Evolutionary conservation across 495 filamentous ascomycete species (phyloP).

Genomic region (Penicillium pancosmium): DNA sequence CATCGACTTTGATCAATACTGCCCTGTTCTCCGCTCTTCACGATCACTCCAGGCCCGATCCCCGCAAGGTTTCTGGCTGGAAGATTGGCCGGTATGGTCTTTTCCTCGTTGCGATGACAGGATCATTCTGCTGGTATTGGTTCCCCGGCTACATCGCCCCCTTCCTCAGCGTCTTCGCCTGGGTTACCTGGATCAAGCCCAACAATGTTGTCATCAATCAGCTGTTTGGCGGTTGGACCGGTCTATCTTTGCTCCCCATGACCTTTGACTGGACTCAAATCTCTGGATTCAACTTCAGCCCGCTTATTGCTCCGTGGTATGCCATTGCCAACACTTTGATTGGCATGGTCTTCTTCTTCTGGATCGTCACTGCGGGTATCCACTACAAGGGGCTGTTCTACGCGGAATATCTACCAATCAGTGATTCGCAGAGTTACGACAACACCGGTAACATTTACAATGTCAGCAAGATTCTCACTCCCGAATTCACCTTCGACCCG

Average conservation of each 20-base stretch:
- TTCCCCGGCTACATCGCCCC: conserved; percentile 53
- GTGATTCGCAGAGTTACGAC: conserved; percentile 58
- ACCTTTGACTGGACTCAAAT: conserved; percentile 74
- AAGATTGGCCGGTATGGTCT: conserved; percentile 64
- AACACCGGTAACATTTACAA: conserved; percentile 57
- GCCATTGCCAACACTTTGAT: conserved; percentile 62
- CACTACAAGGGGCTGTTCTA: conserved; percentile 56
- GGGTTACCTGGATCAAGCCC: conserved; percentile 54
- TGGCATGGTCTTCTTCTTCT: conserved; percentile 56
- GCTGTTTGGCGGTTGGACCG: conserved; percentile 62
- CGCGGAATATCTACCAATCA: conserved; percentile 57
- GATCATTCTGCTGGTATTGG: conserved; percentile 65
- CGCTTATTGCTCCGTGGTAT: conserved; percentile 70
- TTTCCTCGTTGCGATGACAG: conserved; percentile 63
- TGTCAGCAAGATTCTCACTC: conserved; percentile 54
- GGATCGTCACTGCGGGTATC: conserved; percentile 54
- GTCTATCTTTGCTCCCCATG: conserved; percentile 62
- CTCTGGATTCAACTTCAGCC: conserved; percentile 65
- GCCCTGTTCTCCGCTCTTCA: conserved; percentile 73
- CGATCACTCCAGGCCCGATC: conserved; percentile 61
- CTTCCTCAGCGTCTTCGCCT: conserved; percentile 51
- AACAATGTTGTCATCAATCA: conserved; percentile 55
- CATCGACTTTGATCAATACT: conserved; percentile 63
- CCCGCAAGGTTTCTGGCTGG: conserved; percentile 63
- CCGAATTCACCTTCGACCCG: conserved; percentile 56